Evolutionary conservation across 768 basidiomycete species (phyloP), one percentile per base, ranked within the genome.

Genomic region (Russula sp.): DNA sequence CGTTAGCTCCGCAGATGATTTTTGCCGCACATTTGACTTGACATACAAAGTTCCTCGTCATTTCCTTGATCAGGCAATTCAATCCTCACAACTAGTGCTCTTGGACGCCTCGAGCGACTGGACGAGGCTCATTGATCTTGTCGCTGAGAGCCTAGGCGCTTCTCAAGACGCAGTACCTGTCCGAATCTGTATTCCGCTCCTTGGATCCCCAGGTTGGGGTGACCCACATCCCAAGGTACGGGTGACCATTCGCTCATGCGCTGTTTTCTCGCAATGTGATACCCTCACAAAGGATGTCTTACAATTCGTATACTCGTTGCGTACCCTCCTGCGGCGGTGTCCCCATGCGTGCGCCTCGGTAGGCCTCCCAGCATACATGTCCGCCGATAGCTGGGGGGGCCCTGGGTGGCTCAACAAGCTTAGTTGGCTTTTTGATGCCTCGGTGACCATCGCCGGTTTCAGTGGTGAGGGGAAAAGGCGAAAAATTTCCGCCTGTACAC

Each of bases 361-460:
- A 38, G 84, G 82, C 60, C 77, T 95, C 16, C 81, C 87, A 2
- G 80, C 92, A 8, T 79, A 87, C 68, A 68, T 86, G 44, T 88
- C 83, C 36, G 74, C 76, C 51, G 84, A 86, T 51, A 72, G 72
- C 6, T 87, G 83, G 82, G 83, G 79, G 42, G 88, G 84, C 20
- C 67, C 75, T 22, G 88, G 85, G 2, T 95, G 92, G 91, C 74
- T 86, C 32, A 83, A 88, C 67, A 89, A 87, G 72, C 73, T 96
- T 20, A 84, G 87, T 18, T 94, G 91, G 92, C 73, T 86, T 34
- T 81, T 86, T 2, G 94, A 96, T 74, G 87, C 83, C 10, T 81
- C 84, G 32, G 78, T 97, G 51, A 87, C 85, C 48, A 75, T 96
- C 68, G 77, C 82, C 51, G 88, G 90, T 28, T 95, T 95, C 74